Conservation (phyloP, 148 eudicot species). For the Agrostemma githago region DNA sequence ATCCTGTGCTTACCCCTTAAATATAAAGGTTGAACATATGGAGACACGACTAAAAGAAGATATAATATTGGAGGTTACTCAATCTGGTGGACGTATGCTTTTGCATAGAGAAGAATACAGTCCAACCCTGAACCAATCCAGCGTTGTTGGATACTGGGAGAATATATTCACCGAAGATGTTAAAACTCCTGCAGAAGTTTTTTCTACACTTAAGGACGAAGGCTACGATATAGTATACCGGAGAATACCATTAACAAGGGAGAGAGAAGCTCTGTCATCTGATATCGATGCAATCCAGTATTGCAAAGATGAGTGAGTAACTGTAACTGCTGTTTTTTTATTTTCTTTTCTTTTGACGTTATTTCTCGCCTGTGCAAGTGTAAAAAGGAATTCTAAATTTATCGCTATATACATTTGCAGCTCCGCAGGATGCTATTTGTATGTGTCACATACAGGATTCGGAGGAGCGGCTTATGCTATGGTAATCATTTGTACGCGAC, state of each 20-base stretch:
- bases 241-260: conserved; percentile 90
- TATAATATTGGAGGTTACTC: conserved; percentile 71
- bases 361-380: conserved; percentile 8
- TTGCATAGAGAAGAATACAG: conserved; percentile 88
- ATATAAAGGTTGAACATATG: conserved; percentile 82
- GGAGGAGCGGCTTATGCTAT: conserved; percentile 97
- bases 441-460: conserved; percentile 94
- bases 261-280: conserved; percentile 81
- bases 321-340: conserved; percentile 11
- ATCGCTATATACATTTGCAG: conserved; percentile 39
- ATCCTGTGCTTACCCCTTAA: conserved; percentile 20
- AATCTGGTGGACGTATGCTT: conserved; percentile 93
- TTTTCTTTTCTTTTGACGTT: background rate
- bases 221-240: conserved; percentile 53
- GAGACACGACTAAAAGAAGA: conserved; percentile 90
- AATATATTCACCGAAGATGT: conserved; percentile 74
- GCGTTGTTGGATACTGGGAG: conserved; percentile 92
- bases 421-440: conserved; percentile 79
- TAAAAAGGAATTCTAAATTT: conserved; percentile 1
- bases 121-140: conserved; percentile 61
- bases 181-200: conserved; percentile 87
- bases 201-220: conserved; percentile 61
- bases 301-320: conserved; percentile 73
- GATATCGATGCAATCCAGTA: conserved; percentile 85
- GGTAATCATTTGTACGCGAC: conserved; percentile 76